These are phyloP conservation scores for Plantago ovata DNA, from an alignment of 257 asterid species.

Conservation along the genomic window DNA sequence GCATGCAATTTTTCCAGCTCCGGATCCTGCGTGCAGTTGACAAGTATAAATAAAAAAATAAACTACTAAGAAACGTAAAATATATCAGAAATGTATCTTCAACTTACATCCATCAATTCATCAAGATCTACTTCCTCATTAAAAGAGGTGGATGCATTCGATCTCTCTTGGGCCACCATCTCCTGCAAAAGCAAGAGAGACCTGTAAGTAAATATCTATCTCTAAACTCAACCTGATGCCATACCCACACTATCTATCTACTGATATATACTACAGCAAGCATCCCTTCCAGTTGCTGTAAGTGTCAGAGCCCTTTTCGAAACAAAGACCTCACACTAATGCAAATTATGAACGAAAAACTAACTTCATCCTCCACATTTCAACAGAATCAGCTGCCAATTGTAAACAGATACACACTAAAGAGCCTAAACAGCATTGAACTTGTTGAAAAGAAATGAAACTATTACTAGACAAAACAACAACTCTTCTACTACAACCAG, in stretches of 20 bases:
- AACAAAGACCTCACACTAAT: too few relatives aligned
- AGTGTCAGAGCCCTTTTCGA: too few relatives aligned
- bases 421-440: too few relatives aligned
- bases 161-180: constrained; percentile 61
- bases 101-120: constrained; percentile 92
- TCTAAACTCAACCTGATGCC: neutral
- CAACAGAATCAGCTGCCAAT: neutral
- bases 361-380: neutral
- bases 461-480: too few relatives aligned
- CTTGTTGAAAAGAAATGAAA: neutral
- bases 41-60: neutral
- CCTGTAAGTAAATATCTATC: neutral
- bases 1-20: constrained; percentile 97
- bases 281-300: too few relatives aligned
- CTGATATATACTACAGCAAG: too few relatives aligned
- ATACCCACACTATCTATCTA: too few relatives aligned
- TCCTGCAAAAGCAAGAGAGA: constrained; percentile 39
- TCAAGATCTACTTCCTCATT: constrained; percentile 83
- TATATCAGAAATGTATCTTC: constrained; percentile 12
- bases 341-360: neutral
- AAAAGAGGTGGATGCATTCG: constrained; percentile 45
- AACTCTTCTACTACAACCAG: too few relatives aligned
- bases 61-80: neutral
- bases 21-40: constrained; percentile 62
- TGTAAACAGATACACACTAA: neutral